Base-by-base conservation (phyloP, 441 rosid species). In the Populus hybrid region DNA sequence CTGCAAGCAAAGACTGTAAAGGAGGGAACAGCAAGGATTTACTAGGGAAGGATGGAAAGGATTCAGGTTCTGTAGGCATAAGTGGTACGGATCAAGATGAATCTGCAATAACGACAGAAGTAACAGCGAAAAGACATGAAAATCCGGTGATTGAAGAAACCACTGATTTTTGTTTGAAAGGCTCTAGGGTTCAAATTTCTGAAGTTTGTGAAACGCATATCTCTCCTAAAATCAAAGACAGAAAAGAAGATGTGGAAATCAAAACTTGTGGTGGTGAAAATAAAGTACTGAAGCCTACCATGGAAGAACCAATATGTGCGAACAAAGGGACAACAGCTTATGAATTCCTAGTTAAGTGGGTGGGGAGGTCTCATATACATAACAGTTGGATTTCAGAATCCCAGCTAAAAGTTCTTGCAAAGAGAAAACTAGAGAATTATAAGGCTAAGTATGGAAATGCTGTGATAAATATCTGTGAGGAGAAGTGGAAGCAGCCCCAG, bases 311-410 rank as follows among this genome's bases (percentile, higher is more conserved):
- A 75, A 79, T 80, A 28, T 79, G 85, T 80, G 82, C 71, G 69
- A 84, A 81, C 78, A 86, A 75, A 63, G 89, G 85, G 83, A 78
- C 81, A 75, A 76, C 84, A 69, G 79, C 85, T 32, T 95, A 87
- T 84, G 99, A 97, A 77, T 97, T 94, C 90, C 85, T 97, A 64
- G 98, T 97, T 79, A 97, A 97, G 83, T 97, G 99, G 99, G 95
- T 88, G 57, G 99, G 98, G 78, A 95, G 85, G 84, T 97, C 99
- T 73, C 94, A 97, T 84, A 81, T 95, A 79, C 99, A 91, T 79
- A 94, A 97, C 78, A 88, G 89, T 82, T 97, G 99, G 99, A 88
- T 97, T 83, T 86, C 97, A 73, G 99, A 97, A 86, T 89, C 91
- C 80, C 91, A 87, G 72, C 86, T 97, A 80, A 97, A 95, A 94